Conservation (phyloP, 2,329 filamentous ascomycete species). For the Penicillium sp. region DNA sequence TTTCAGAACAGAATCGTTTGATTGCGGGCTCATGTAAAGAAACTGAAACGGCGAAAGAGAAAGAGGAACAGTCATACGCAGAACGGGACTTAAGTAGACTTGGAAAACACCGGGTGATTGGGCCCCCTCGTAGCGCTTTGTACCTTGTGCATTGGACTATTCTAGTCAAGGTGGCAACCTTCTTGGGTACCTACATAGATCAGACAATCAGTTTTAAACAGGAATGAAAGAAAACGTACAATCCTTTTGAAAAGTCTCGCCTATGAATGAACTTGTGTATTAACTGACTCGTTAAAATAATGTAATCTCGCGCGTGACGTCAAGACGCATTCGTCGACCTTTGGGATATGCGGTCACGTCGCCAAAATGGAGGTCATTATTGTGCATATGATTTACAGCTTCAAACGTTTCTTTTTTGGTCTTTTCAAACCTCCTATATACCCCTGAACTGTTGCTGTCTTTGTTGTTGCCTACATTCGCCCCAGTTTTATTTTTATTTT, state of each 20-base stretch:
- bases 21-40: not conserved
- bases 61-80: not conserved
- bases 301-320: not conserved
- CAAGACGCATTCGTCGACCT: not conserved
- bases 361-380: not conserved
- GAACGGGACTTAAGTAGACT: not conserved
- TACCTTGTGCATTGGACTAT: not conserved
- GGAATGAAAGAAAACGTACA: too few relatives aligned
- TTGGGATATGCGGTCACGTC: not conserved
- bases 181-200: not conserved
- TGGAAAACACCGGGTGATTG: not conserved
- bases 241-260: too few relatives aligned
- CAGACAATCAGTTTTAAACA: not conserved
- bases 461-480: slow-evolving; percentile 1
- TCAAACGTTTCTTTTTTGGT: not conserved
- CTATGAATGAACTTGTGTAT: too few relatives aligned
- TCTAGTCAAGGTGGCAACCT: not conserved
- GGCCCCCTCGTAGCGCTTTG: not conserved
- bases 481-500: not conserved
- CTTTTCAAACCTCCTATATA: not conserved
- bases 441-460: slow-evolving; percentile 1
- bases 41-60: not conserved
- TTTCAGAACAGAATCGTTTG: not conserved
- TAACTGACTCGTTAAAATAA: not conserved
- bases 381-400: not conserved